Percentiles rank a stretch among this genome's conserved stretches.
Conservation (phyloP, 2,329 filamentous ascomycete genomes). For the Scedosporium dehoogii region DNA sequence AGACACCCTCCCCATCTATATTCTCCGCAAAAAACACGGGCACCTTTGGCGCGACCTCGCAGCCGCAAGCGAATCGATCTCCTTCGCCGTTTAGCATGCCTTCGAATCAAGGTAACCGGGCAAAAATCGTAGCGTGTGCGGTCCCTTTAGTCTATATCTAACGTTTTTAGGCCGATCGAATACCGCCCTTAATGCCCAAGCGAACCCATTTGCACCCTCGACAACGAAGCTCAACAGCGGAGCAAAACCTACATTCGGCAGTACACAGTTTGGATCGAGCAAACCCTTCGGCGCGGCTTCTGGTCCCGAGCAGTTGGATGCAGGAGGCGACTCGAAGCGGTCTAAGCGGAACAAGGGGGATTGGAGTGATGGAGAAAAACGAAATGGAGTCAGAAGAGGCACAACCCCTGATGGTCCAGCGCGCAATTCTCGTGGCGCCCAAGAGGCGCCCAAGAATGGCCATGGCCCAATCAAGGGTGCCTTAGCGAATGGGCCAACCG, state of each 20-base stretch:
- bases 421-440: neutral
- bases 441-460: neutral
- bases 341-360: neutral
- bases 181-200: neutral
- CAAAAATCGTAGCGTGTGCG: neutral
- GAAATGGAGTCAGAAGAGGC: neutral
- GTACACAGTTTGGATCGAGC: neutral
- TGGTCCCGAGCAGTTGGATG: constrained; percentile 2
- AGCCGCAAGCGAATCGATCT: neutral
- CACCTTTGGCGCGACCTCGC: neutral
- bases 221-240: neutral
- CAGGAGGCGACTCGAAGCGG: neutral
- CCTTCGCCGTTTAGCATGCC: constrained; percentile 8
- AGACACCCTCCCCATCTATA: neutral
- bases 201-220: neutral
- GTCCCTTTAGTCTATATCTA: neutral
- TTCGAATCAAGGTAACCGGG: constrained; percentile 6
- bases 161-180: constrained; percentile 6
- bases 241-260: neutral
- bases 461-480: neutral
- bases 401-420: neutral
- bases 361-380: neutral
- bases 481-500: neutral
- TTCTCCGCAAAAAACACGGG: neutral
- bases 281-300: constrained; percentile 3